Conservation (phyloP, 495 filamentous ascomycete genomes). For the Talaromyces wortmannii region DNA sequence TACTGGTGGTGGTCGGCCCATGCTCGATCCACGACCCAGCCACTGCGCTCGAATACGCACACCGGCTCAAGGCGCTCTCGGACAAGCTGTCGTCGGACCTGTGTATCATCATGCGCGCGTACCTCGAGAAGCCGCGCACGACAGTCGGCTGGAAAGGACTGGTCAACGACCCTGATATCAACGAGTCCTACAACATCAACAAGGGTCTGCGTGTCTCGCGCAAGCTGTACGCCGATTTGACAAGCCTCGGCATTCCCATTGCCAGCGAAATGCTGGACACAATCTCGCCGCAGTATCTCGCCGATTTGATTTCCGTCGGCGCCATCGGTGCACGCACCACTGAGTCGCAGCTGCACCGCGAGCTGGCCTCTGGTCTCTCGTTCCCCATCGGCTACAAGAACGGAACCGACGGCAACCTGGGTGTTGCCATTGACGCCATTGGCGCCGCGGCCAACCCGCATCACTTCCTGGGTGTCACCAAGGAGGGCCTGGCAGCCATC, state of each 20-base stretch:
- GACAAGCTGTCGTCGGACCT: constrained; percentile 75
- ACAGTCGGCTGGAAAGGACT: constrained; percentile 99
- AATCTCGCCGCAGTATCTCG: constrained; percentile 93
- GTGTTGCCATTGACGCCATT: constrained; percentile 94
- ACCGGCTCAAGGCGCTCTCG: constrained; percentile 65
- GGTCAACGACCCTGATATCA: constrained; percentile 98
- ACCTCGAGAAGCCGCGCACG: constrained; percentile 98
- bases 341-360: constrained; percentile 90
- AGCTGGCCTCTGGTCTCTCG: constrained; percentile 91
- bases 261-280: constrained; percentile 98
- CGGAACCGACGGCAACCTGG: constrained; percentile 90
- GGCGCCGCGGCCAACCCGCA: constrained; percentile 86
- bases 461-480: constrained; percentile 99
- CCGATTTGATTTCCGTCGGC: constrained; percentile 90
- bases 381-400: constrained; percentile 99
- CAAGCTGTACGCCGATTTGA: constrained; percentile 87
- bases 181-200: constrained; percentile 97
- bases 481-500: constrained; percentile 93
- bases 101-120: constrained; percentile 93
- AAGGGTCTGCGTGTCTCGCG: constrained; percentile 87
- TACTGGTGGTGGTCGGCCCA: constrained; percentile 89
- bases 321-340: constrained; percentile 97
- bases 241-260: constrained; percentile 80
- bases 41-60: constrained; percentile 80
- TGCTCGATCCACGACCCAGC: constrained; percentile 96